A percentile compares a stretch with the other conserved stretches of the same genome.
These are phyloP conservation scores for Cucurbitaria berberidis DNA, from an alignment of 2,329 filamentous ascomycete species.

Conservation along the genomic window DNA sequence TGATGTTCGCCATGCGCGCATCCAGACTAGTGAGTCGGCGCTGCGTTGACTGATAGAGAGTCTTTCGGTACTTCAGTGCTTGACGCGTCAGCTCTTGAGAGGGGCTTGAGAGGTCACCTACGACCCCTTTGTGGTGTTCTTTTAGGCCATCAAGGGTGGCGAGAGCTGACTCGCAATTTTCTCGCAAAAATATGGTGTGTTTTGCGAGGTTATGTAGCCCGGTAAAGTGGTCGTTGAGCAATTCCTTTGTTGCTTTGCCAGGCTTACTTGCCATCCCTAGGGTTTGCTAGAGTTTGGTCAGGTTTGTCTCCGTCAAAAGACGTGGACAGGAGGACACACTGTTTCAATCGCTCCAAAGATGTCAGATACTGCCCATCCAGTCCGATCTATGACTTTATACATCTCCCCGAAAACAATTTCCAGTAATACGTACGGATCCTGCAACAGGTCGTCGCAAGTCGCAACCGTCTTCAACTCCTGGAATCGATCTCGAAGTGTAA, in stretches of 20 bases:
- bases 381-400: conserved; percentile 37
- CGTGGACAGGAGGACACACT: too few relatives aligned
- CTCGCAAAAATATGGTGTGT: conserved; percentile 45
- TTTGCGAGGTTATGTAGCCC: conserved; percentile 50
- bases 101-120: conserved; percentile 6
- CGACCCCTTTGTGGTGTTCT: conserved; percentile 21
- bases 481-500: conserved; percentile 22
- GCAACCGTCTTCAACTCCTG: conserved; percentile 13
- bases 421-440: conserved; percentile 43
- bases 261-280: conserved; percentile 26
- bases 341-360: conserved; percentile 43
- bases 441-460: conserved; percentile 26
- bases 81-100: conserved; percentile 18
- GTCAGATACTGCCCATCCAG: conserved; percentile 36
- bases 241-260: conserved; percentile 25
- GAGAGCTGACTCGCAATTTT: conserved; percentile 42
- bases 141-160: conserved; percentile 34
- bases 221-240: conserved; percentile 24
- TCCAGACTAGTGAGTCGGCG: conserved; percentile 45
- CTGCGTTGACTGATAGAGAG: conserved; percentile 44
- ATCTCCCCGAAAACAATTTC: conserved; percentile 42
- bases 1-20: conserved; percentile 47
- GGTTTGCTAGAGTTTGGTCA: conserved; percentile 24
- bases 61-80: conserved; percentile 38
- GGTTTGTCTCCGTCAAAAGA: not conserved